phyloP scores from a whole-genome alignment of 768 basidiomycete genomes.

The Xanthoconium stramineum region DNA sequence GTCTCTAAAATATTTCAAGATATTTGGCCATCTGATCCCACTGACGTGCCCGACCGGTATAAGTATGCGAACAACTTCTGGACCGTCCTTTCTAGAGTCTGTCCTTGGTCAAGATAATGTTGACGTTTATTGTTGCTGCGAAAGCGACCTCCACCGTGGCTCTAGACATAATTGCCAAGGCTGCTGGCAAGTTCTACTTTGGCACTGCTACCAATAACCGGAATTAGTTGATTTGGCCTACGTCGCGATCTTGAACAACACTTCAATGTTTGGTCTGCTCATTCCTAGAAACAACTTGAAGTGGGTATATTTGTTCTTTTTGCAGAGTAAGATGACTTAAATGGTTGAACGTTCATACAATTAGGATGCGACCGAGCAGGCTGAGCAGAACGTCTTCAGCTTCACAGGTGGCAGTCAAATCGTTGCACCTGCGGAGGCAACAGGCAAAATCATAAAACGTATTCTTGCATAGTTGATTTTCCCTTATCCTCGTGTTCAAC shows the following conservation, averaged over 20 bases:
- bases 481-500: background rate
- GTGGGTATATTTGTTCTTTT: constrained; percentile 13
- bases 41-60: background rate
- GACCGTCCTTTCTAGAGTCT: background rate
- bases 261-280: constrained; percentile 17
- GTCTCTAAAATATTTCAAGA: too few relatives aligned
- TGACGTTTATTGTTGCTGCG: background rate
- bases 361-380: constrained; percentile 23
- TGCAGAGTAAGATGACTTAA: background rate
- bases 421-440: constrained; percentile 16
- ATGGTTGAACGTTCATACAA: background rate
- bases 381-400: constrained; percentile 23
- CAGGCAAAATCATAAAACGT: constrained; percentile 21
- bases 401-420: constrained; percentile 22
- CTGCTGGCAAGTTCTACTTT: constrained; percentile 44
- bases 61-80: background rate
- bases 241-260: constrained; percentile 3
- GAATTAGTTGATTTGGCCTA: constrained; percentile 37
- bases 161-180: constrained; percentile 37
- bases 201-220: constrained; percentile 46
- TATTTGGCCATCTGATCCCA: too few relatives aligned
- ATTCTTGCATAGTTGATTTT: background rate
- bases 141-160: background rate
- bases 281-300: constrained; percentile 20
- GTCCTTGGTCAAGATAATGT: background rate